These are phyloP conservation scores for Plasmodium sp. DNA, from an alignment of 169 alveolate species.

Conservation along the genomic window DNA sequence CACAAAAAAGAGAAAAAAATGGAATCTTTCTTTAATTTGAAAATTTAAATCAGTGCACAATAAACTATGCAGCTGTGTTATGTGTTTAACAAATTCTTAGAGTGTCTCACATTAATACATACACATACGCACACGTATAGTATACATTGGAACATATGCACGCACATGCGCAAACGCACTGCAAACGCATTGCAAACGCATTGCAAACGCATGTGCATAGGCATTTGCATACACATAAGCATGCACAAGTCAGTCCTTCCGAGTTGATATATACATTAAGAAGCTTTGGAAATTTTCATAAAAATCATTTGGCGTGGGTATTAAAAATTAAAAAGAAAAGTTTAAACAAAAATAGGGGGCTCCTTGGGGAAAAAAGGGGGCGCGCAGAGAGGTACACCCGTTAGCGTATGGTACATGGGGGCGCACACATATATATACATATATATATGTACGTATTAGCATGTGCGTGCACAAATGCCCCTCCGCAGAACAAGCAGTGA, in stretches of 20 bases:
- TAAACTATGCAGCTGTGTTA: constrained; percentile 7
- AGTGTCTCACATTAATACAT: not conserved
- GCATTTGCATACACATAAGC: not conserved
- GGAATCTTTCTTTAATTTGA: not conserved
- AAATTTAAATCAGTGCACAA: constrained; percentile 22
- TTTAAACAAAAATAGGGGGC: constrained; percentile 16
- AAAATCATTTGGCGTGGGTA: constrained; percentile 37
- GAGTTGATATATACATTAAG: not conserved
- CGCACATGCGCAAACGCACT: no score
- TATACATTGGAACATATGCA: no score
- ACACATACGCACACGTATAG: not conserved
- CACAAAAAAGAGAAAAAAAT: constrained; percentile 33
- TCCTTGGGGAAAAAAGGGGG: not conserved
- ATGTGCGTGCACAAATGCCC: not conserved
- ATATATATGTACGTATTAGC: not conserved
- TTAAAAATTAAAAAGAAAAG: constrained; percentile 50
- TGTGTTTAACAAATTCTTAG: constrained; percentile 13
- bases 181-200: no score
- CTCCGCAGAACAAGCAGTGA: not conserved
- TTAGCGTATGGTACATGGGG: not conserved
- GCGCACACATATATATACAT: not conserved
- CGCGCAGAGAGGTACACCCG: not conserved
- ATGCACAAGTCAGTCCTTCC: constrained; percentile 9
- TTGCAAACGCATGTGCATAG: not conserved
- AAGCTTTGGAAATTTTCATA: constrained; percentile 35